Evolutionary conservation across 495 filamentous ascomycete genomes (phyloP), one percentile per base, ranked within the genome.

Genomic region (Penicillium desertorum): DNA sequence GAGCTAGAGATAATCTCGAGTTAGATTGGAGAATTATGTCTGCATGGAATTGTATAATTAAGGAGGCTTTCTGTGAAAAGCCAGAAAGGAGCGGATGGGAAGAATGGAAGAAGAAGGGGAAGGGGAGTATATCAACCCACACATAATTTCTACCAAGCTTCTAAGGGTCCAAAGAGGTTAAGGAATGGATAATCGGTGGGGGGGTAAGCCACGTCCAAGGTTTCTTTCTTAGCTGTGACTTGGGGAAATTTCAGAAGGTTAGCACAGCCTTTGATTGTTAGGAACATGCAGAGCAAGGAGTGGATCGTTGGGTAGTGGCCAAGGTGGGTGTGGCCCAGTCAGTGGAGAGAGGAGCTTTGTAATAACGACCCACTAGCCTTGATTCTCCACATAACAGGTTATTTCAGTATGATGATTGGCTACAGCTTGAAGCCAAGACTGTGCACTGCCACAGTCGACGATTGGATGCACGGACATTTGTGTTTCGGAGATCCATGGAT

Each of bases 71-170:
- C 37, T 17, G 23, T 48, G 44, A 54, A 54, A 25, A 54, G 46
- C 27, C 25, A 51, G 60, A 45, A 54, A 43, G 19, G 45, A 46
- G 58, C 22, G 42, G 46, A 50, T 36, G 47, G 19, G 29, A 29
- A 49, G 51, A 52, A 45, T 47, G 51, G 41, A 43, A 11, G 10
- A 17, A 39, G 54, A 48, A 59, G 39, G 48, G 43, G 20, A 39
- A 37, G 22, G 23, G 22, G 1, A 52, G 47, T 50, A 30, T 34
- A 36, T 29, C 34, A 34, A 51, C 60, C 25, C 58, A 66, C 66
- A 63, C 60, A 66, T 62, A 52, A 51, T 56, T 34, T 54, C 51
- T 50, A 52, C 56, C 46, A 61, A 59, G 58, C 51, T 58, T 52
- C 47, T 34, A 54, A 43, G 20, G 43, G n/a, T 17, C 2, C 30